Percentiles rank a stretch among this genome's conserved stretches.
Evolutionary conservation across 345 rosid species (phyloP).

Genomic region (Capsella bursapastoris): DNA sequence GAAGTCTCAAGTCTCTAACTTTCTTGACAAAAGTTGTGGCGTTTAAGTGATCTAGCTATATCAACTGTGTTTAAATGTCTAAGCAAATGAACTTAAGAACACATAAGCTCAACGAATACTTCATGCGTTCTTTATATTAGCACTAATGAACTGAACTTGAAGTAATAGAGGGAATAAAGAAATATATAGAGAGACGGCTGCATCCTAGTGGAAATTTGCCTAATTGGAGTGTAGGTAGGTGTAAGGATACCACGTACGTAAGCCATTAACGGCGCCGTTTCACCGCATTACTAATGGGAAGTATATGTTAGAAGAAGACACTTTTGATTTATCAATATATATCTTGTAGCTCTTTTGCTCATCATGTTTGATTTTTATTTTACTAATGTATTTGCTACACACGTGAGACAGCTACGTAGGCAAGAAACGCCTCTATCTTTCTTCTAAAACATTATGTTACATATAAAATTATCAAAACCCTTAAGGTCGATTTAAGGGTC

Average conservation of each 20-base stretch:
- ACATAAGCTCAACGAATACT: neutral
- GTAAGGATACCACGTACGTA: conserved; percentile 27
- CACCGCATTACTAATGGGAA: conserved; percentile 13
- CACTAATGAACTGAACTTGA: neutral
- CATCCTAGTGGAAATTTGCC: conserved; percentile 28
- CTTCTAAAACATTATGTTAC: neutral
- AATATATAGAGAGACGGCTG: conserved; percentile 16
- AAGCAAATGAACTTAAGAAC: neutral
- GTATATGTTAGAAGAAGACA: neutral
- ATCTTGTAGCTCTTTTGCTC: neutral
- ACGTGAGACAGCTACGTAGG: conserved; percentile 22
- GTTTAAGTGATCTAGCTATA: neutral
- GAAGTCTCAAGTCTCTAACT: too few species aligned
- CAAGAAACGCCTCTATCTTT: conserved; percentile 14
- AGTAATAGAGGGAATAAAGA: neutral
- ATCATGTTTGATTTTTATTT: neutral
- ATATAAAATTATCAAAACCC: conserved; percentile 16
- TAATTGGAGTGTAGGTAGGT: conserved; percentile 25
- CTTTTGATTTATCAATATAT: neutral
- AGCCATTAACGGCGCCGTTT: conserved; percentile 34
- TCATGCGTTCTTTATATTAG: neutral
- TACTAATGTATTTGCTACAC: conserved; percentile 11
- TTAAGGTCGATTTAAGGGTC: conserved; percentile 38
- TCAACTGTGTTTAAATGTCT: neutral
- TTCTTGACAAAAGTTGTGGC: neutral